Evolutionary conservation across 768 basidiomycete genomes (phyloP), one percentile per base, ranked within the genome.

Genomic region (Phylloporus sp.): DNA sequence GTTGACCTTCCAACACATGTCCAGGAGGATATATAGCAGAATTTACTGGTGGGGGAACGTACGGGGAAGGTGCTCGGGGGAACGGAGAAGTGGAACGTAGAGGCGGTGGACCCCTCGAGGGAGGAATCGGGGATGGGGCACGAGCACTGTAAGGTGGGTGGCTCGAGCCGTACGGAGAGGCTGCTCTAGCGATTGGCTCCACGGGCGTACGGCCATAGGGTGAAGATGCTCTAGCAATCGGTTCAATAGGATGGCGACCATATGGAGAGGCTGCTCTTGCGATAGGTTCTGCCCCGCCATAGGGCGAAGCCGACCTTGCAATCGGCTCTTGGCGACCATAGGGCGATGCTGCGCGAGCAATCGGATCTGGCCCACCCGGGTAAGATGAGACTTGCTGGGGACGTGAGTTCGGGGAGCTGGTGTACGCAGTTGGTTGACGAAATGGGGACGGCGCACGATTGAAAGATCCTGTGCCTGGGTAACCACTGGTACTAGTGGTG

Each of bases 1-100:
- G 71, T 38, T 75, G 75, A 3, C 82, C 82, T 46, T 77, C 81
- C 54, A 81, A 53, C 33, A 75, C 63, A 63, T 81, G 82, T 3
- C 79, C 78, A 4, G 71, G 64, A 38, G 82, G 78, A 59, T 83
- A 83, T n/a, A 75, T 66, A 5, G 65, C 54, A 18, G 54, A 38
- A 18, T 31, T 51, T 33, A 43, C 13, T n/a, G 52, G 56, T 46
- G 66, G 53, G 23, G 55, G 55, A 20, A 43, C 43, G 46, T 60
- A 66, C 14, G 62, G 65, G 31, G 65, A 65, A 26, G 57, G 64
- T 23, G 56, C 64, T 11, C 64, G 52, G 32, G 61, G 58, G 48
- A 62, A 68, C 36, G 64, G 59, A 17, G 64, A 67, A 1, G 65
- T 61, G 5, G 66, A 60, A 13, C 64, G 64, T 20, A 42, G 53